phyloP scores from a whole-genome alignment of 305 asterid genomes.

The Striga hermonthica region DNA sequence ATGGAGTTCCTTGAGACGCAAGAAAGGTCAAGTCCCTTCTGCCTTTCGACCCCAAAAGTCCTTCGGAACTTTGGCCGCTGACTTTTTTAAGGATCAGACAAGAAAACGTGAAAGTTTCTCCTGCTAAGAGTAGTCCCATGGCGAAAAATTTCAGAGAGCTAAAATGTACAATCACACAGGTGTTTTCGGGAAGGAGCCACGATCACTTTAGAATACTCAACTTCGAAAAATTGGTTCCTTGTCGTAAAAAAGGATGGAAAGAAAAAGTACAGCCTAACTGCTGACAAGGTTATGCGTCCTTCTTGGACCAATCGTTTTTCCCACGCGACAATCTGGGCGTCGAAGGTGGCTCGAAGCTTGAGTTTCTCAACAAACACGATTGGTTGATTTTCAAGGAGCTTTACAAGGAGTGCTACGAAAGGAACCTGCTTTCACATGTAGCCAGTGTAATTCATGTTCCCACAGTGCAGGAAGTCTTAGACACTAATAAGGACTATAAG shows the following conservation, averaged over 20 bases:
- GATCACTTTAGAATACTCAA: slow-evolving; percentile 53
- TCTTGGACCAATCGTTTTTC: slow-evolving; percentile 62
- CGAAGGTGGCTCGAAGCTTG: slow-evolving; percentile 66
- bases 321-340: slow-evolving; percentile 61
- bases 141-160: slow-evolving; percentile 35
- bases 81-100: slow-evolving; percentile 43
- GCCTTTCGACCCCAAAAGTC: slow-evolving; percentile 42
- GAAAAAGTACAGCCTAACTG: slow-evolving; percentile 41
- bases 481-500: slow-evolving; percentile 27
- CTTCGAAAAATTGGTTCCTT: slow-evolving; percentile 65
- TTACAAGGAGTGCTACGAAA: slow-evolving; percentile 69
- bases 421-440: slow-evolving; percentile 41
- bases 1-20: slow-evolving; percentile 63
- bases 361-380: slow-evolving; percentile 71
- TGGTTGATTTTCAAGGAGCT: slow-evolving; percentile 86
- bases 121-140: slow-evolving; percentile 34
- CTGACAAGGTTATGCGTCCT: slow-evolving; percentile 70
- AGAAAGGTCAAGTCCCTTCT: slow-evolving; percentile 52
- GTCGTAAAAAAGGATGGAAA: slow-evolving; percentile 49
- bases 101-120: slow-evolving; percentile 39
- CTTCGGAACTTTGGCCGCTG: slow-evolving; percentile 38
- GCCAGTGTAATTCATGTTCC: slow-evolving; percentile 76
- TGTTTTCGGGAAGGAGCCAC: slow-evolving; percentile 70
- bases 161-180: slow-evolving; percentile 39
- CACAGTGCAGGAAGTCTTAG: slow-evolving; percentile 56